These are phyloP conservation scores for Nitzschia sp. DNA, from an alignment of 108 stramenopile species.

Conservation along the genomic window DNA sequence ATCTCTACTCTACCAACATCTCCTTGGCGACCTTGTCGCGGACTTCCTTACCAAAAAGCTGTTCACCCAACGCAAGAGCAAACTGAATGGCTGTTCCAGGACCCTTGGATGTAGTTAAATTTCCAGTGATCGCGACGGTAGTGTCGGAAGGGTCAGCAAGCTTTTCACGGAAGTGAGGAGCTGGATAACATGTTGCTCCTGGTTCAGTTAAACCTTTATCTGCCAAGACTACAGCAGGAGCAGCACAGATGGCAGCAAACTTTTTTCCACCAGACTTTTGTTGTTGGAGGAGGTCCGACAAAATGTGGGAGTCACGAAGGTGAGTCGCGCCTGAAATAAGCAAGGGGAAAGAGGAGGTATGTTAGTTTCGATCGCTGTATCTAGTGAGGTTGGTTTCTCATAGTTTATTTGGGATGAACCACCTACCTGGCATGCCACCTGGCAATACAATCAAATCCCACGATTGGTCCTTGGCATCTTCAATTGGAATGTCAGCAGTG, in stretches of 20 bases:
- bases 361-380: too few species aligned
- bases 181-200: slow-evolving; percentile 90
- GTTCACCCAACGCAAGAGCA: slow-evolving; percentile 59
- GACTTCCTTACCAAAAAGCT: slow-evolving; percentile 59
- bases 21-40: slow-evolving; percentile 55
- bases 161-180: slow-evolving; percentile 61
- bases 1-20: slow-evolving; percentile 36
- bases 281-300: slow-evolving; percentile 68
- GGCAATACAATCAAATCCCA: slow-evolving; percentile 86
- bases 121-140: slow-evolving; percentile 69
- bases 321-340: slow-evolving; percentile 67
- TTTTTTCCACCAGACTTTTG: slow-evolving; percentile 62
- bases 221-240: slow-evolving; percentile 85
- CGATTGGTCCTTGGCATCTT: slow-evolving; percentile 72
- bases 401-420: too few species aligned
- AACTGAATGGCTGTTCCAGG: slow-evolving; percentile 80
- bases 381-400: too few species aligned
- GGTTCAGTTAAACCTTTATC: slow-evolving; percentile 61
- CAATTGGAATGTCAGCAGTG: slow-evolving; percentile 82
- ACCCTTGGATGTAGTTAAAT: slow-evolving; percentile 74
- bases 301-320: slow-evolving; percentile 63
- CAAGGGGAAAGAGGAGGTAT: background rate
- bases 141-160: slow-evolving; percentile 56
- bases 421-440: slow-evolving; percentile 74
- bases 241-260: slow-evolving; percentile 83